Evolutionary conservation across 2,329 filamentous ascomycete species (phyloP).

Genomic region (Colletotrichum gloeosporioides): DNA sequence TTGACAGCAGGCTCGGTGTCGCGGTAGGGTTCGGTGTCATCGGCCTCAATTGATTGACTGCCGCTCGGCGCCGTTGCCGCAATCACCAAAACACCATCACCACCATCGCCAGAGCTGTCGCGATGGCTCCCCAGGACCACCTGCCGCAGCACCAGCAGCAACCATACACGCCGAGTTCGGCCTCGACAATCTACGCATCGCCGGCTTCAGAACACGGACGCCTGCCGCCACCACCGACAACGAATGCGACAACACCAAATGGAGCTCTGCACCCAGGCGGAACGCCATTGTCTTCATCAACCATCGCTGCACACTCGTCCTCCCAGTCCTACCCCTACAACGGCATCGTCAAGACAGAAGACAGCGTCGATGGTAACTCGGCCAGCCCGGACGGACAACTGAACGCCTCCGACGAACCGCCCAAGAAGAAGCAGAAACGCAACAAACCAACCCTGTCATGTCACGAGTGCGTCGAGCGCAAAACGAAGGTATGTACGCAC

Average conservation of each 20-base stretch:
- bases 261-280: neutral
- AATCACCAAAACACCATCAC: neutral
- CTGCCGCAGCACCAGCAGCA: neutral
- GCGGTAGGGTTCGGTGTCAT: neutral
- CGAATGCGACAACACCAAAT: neutral
- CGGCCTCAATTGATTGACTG: neutral
- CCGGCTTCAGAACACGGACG: slow-evolving; percentile 7
- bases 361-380: neutral
- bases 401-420: slow-evolving; percentile 35
- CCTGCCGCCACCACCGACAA: neutral
- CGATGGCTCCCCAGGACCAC: neutral
- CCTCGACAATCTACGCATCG: slow-evolving; percentile 12
- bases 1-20: neutral
- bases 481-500: slow-evolving; percentile 70
- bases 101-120: neutral
- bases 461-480: slow-evolving; percentile 80
- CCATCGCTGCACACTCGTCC: neutral
- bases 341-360: slow-evolving; percentile 6
- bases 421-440: slow-evolving; percentile 77
- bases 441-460: slow-evolving; percentile 86
- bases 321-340: neutral
- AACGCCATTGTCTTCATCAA: neutral
- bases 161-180: slow-evolving; percentile 3
- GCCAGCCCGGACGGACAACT: slow-evolving; percentile 3
- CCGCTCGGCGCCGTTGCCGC: neutral